phyloP scores from a whole-genome alignment of 176 grass and related monocot species.

The Eragrostis nindensis region DNA sequence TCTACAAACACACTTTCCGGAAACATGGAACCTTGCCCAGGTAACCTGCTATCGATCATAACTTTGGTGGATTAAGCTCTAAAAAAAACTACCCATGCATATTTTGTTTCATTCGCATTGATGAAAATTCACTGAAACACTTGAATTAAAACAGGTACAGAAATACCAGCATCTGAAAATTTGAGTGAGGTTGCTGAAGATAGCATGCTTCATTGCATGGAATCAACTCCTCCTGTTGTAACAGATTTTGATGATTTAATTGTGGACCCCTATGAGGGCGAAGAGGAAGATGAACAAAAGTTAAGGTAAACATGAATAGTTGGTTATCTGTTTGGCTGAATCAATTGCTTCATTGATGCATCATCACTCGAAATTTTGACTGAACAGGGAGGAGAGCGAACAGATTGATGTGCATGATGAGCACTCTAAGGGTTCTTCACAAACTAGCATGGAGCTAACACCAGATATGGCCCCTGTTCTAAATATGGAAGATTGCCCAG shows the following conservation, averaged over 20 bases:
- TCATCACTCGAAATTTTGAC: constrained; percentile 3
- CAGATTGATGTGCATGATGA: constrained; percentile 33
- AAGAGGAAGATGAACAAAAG: constrained; percentile 58
- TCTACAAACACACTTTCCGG: background rate
- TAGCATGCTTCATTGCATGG: constrained; percentile 6
- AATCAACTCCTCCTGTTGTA: constrained; percentile 43
- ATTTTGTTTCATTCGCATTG: background rate
- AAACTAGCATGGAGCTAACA: constrained; percentile 39
- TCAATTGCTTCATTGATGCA: constrained; percentile 25
- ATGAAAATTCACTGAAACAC: background rate
- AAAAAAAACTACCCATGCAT: background rate
- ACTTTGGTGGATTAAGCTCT: background rate
- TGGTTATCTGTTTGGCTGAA: constrained; percentile 12
- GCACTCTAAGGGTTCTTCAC: constrained; percentile 25
- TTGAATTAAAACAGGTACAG: constrained; percentile 32
- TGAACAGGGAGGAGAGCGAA: constrained; percentile 39
- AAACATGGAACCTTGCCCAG: constrained; percentile 17
- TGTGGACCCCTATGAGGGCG: constrained; percentile 67
- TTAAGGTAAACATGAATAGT: constrained; percentile 51
- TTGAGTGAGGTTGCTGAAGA: constrained; percentile 16
- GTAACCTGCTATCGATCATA: constrained; percentile 10
- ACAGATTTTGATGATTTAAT: constrained; percentile 75
- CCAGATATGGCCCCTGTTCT: constrained; percentile 26
- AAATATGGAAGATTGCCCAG: constrained; percentile 34
- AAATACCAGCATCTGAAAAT: constrained; percentile 34